phyloP scores from a whole-genome alignment of 257 asterid genomes.

The Galeopsis tetrahit region DNA sequence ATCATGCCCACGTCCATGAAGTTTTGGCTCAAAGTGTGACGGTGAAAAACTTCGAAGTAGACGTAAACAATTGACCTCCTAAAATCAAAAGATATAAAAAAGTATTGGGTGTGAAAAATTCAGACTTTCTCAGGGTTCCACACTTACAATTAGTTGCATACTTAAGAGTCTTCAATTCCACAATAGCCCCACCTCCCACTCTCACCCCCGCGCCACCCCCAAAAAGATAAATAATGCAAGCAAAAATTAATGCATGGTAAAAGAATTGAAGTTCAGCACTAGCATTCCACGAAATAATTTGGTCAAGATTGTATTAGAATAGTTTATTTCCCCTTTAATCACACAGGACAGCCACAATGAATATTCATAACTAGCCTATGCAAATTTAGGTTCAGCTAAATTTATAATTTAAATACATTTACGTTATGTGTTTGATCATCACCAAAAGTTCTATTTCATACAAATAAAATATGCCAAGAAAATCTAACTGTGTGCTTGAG shows the following conservation, averaged over 20 bases:
- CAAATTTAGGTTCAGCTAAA: no score
- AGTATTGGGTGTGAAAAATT: constrained; percentile 19
- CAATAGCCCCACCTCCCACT: constrained; percentile 1
- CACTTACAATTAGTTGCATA: background rate
- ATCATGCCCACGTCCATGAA: constrained; percentile 48
- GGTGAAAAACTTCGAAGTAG: constrained; percentile 79
- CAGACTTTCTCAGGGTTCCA: constrained; percentile 11
- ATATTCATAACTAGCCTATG: no score
- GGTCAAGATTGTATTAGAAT: background rate
- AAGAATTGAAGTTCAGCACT: constrained; percentile 25
- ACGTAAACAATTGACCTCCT: constrained; percentile 83
- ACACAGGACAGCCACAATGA: no score
- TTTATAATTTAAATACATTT: no score
- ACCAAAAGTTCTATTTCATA: no score
- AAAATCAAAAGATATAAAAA: constrained; percentile 27
- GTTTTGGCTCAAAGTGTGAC: constrained; percentile 65
- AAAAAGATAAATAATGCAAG: background rate
- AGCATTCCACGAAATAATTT: background rate
- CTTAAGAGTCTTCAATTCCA: constrained; percentile 17
- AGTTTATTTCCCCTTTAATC: background rate
- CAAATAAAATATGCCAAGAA: no score
- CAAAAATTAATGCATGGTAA: background rate
- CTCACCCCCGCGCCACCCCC: background rate
- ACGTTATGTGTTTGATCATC: no score
- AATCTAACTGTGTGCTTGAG: no score